These are phyloP conservation scores for Globisporangium echinulatum DNA, from an alignment of 352 stramenopile genomes.

Conservation along the genomic window DNA sequence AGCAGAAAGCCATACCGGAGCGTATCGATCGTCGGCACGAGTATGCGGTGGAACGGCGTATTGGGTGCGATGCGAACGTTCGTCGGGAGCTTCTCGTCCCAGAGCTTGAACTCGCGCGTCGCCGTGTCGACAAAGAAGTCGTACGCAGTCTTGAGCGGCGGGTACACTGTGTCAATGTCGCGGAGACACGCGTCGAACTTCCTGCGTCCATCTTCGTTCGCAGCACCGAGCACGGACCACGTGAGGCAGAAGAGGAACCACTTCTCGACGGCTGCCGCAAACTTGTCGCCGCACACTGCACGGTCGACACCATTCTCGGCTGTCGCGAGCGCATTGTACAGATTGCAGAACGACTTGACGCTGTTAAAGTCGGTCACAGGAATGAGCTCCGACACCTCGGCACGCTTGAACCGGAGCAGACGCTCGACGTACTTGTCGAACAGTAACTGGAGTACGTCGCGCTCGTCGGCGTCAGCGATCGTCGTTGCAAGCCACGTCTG, in stretches of 20 bases:
- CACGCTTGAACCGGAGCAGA: slow-evolving; percentile 54
- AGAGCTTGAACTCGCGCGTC: slow-evolving; percentile 74
- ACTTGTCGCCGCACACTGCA: slow-evolving; percentile 54
- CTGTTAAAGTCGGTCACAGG: slow-evolving; percentile 77
- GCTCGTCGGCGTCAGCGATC: slow-evolving; percentile 56
- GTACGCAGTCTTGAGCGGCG: slow-evolving; percentile 89
- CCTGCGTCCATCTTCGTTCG: slow-evolving; percentile 80
- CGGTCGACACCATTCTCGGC: slow-evolving; percentile 69
- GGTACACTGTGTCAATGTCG: slow-evolving; percentile 91
- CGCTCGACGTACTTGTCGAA: slow-evolving; percentile 85
- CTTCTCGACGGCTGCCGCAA: slow-evolving; percentile 60
- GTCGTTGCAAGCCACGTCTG: slow-evolving; percentile 67
- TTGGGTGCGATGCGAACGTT: slow-evolving; percentile 70
- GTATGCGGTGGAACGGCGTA: slow-evolving; percentile 81
- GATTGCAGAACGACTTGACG: slow-evolving; percentile 79
- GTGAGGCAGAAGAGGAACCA: slow-evolving; percentile 85
- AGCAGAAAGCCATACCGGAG: slow-evolving; percentile 78
- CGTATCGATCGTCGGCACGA: slow-evolving; percentile 84
- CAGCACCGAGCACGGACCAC: slow-evolving; percentile 81
- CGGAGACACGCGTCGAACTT: slow-evolving; percentile 85
- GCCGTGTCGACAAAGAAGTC: slow-evolving; percentile 89
- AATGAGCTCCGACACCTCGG: slow-evolving; percentile 69
- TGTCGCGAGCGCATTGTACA: slow-evolving; percentile 76
- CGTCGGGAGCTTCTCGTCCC: slow-evolving; percentile 73
- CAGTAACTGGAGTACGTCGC: slow-evolving; percentile 51